A percentile compares a stretch with the other conserved stretches of the same genome.
phyloP scores from a whole-genome alignment of 306 rosid genomes.

The Cucurbita pepo region DNA sequence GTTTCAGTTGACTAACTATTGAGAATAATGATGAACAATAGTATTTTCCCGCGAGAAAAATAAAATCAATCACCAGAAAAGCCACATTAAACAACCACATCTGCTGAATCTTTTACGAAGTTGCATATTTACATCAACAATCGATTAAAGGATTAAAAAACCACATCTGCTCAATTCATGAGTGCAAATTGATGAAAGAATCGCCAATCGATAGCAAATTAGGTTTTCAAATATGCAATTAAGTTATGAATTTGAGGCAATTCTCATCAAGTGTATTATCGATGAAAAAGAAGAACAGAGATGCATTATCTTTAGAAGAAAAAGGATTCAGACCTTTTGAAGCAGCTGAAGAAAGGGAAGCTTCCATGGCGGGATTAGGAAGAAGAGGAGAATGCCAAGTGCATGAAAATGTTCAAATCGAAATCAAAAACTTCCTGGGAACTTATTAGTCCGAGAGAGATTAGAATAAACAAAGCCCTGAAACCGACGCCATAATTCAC shows the following conservation, averaged over 20 bases:
- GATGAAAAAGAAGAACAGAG: constrained; percentile 2
- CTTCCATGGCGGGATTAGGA: constrained; percentile 35
- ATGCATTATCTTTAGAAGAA: neutral
- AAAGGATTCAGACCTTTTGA: constrained; percentile 1
- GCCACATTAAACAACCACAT: neutral
- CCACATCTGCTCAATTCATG: neutral
- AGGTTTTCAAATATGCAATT: neutral
- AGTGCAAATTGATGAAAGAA: neutral
- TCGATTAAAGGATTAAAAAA: neutral
- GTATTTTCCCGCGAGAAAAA: neutral
- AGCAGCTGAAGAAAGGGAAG: constrained; percentile 29
- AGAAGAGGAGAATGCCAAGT: neutral
- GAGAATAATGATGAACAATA: neutral
- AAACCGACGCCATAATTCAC: neutral
- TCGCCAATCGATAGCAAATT: neutral
- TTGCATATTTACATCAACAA: neutral
- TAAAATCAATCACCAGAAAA: neutral
- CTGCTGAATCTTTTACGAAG: neutral
- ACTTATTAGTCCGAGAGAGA: neutral
- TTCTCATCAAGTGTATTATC: neutral
- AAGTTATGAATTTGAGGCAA: neutral
- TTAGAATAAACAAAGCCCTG: neutral
- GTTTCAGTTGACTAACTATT: neutral
- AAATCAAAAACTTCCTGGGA: neutral
- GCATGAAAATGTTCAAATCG: neutral